phyloP scores from a whole-genome alignment of 176 grass and related monocot genomes.

The Eleusine indica region DNA sequence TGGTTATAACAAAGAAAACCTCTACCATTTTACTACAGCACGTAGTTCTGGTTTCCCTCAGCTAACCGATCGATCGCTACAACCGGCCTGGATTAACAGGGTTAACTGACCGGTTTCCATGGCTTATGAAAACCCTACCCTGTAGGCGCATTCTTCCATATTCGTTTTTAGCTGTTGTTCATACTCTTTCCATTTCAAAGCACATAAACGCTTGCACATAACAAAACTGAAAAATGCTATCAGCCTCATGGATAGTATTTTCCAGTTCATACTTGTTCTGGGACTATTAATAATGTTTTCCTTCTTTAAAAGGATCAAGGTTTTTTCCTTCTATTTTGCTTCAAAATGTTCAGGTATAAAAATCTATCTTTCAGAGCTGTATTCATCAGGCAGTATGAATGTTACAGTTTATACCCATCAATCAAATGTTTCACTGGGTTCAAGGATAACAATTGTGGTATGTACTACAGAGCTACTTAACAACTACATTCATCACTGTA shows the following conservation, averaged over 20 bases:
- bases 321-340: not conserved
- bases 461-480: slow-evolving; percentile 40
- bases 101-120: too few species aligned
- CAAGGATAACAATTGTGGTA: slow-evolving; percentile 45
- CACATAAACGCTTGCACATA: not conserved
- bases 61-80: too few species aligned
- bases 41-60: too few species aligned
- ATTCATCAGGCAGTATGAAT: slow-evolving; percentile 12
- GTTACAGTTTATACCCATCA: slow-evolving; percentile 29
- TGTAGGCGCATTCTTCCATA: not conserved
- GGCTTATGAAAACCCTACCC: too few species aligned
- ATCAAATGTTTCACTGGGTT: slow-evolving; percentile 10
- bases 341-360: not conserved
- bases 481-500: slow-evolving; percentile 34
- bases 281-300: not conserved
- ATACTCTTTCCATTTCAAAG: too few species aligned
- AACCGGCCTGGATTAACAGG: too few species aligned
- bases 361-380: not conserved
- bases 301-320: not conserved
- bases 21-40: too few species aligned
- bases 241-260: not conserved
- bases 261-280: not conserved
- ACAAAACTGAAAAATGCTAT: not conserved
- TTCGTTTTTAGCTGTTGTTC: too few species aligned
- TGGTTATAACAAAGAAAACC: too few species aligned